Conservation (phyloP, 495 filamentous ascomycete genomes). For the Letharia lupina region DNA sequence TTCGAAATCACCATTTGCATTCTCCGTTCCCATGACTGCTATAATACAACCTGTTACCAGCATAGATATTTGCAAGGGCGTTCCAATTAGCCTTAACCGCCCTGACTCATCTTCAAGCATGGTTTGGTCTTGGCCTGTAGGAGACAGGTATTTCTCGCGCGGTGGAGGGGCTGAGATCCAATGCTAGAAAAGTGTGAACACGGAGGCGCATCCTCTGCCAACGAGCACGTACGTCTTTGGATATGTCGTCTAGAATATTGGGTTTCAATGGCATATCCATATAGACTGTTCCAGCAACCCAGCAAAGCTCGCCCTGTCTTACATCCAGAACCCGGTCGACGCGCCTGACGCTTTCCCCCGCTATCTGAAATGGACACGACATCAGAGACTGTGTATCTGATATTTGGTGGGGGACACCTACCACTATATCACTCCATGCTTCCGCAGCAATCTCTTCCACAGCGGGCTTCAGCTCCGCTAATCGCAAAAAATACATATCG, state of each 20-base stretch:
- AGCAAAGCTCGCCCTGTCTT: conserved; percentile 89
- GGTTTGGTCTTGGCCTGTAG: conserved; percentile 52
- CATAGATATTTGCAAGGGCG: conserved; percentile 50
- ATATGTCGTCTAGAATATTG: conserved; percentile 90
- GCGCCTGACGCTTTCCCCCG: conserved; percentile 60
- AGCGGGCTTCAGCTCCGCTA: conserved; percentile 76
- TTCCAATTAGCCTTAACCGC: conserved; percentile 71
- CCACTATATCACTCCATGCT: conserved; percentile 66
- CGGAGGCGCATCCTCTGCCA: conserved; percentile 18
- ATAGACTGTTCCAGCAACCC: conserved; percentile 89
- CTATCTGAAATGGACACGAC: conserved; percentile 45
- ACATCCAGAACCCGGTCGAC: conserved; percentile 91
- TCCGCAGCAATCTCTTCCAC: conserved; percentile 65
- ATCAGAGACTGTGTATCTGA: conserved; percentile 2
- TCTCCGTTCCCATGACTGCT: conserved; percentile 88
- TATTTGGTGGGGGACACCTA: conserved; percentile 29
- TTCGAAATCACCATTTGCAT: conserved; percentile 82
- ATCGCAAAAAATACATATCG: conserved; percentile 92
- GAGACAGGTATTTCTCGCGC: conserved; percentile 63
- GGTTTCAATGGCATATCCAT: conserved; percentile 97
- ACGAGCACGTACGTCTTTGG: conserved; percentile 63
- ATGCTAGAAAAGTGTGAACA: conserved; percentile 41
- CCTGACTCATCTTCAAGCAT: conserved; percentile 97
- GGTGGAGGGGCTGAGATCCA: conserved; percentile 78
- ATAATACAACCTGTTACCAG: conserved; percentile 88